Evolutionary conservation across 768 basidiomycete species (phyloP), one percentile per base, ranked within the genome.

Genomic region (Leccinellum luteum): DNA sequence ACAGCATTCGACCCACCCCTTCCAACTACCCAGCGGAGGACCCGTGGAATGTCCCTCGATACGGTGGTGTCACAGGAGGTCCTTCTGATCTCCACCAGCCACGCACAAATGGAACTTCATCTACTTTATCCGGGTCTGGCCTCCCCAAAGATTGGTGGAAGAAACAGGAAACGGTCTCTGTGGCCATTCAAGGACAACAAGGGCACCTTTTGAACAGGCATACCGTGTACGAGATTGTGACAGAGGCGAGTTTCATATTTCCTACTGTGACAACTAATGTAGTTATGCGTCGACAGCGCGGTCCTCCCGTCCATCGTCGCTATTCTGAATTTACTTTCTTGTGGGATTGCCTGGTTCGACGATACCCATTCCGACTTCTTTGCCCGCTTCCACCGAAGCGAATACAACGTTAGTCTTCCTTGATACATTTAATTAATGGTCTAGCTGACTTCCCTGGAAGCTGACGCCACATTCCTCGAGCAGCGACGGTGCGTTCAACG

Each of bases 261-360:
- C 52, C 25, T n/a, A 44, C 2, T 54, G 53, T 34, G 38, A 59
- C 62, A 17, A 66, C 30, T 52, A 49, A 62, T 50, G 21, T n/a
- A 50, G 3, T 27, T 7, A 23, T 59, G 59, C 63, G 19, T 48
- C 63, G 55, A 67, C 64, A 92, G 81, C 80, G 85, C 51, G 85
- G 83, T 5, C 76, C 81, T 13, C 77, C 91, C 14, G 90, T 98
- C 21, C 79, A 85, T 28, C 79, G 96, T 53, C 83, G 97, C 56
- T 99, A 98, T 71, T 93, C 91, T 7, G 97, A 99, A 70, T 99
- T 98, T 70, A 82, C 81, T 10, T 94, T 89, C 72, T 77, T 98
- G 27, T 90, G 92, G 84, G 94, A 98, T 61, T 88, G 86, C 60
- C 78, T 99, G 45, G 72, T 84, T 52, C 84, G 87, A 62, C 83